Evolutionary conservation across 202 grass and related monocot genomes (phyloP), one percentile per base, ranked within the genome.

Genomic region (Cymbopogon flexuosus): DNA sequence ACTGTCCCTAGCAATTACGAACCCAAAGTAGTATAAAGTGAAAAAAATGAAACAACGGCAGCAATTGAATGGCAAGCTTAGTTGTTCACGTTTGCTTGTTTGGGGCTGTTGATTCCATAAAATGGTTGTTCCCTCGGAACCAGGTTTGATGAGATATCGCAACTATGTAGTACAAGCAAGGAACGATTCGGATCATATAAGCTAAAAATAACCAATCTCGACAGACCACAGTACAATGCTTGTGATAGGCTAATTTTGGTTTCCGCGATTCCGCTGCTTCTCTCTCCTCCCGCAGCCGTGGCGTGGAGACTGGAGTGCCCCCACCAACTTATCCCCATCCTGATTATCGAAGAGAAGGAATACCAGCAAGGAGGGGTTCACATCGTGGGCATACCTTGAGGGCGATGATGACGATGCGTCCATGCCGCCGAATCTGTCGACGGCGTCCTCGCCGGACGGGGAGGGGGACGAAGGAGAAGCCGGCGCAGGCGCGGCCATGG

Each of bases 311-410:
- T 37, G 35, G 66, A 69, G n/a, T 24, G 10, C 10, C 19, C 41
- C 11, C 27, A 27, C 2, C 27, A 27, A 27, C 27, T 27, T 27
- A 27, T 27, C 27, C 27, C 27, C 13, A 36, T 39, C 30, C 30
- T 15, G 0, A 65, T 37, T 65, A 24, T 14, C 15, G 41, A 56
- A 65, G 60, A 47, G n/a, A 15, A 34, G 27, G 19, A 51, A 34
- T 10, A 10, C 16, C 16, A 8, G 10, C 13, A 35, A 8, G 43
- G 66, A 49, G 31, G 31, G 31, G 31, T 33, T 33, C 31, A 9
- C 37, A 16, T 40, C 35, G 13, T 24, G n/a, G 6, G 16, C 84
- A 10, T 81, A 81, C 84, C 84, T 80, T 6, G 84, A 86, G 40
- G 84, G 84, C 9, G 84, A 10, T 21, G 75, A 11, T 45, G 75